Evolutionary conservation across 1,284 basidiomycete genomes (phyloP).

Genomic region (Fomitopsis betulina): DNA sequence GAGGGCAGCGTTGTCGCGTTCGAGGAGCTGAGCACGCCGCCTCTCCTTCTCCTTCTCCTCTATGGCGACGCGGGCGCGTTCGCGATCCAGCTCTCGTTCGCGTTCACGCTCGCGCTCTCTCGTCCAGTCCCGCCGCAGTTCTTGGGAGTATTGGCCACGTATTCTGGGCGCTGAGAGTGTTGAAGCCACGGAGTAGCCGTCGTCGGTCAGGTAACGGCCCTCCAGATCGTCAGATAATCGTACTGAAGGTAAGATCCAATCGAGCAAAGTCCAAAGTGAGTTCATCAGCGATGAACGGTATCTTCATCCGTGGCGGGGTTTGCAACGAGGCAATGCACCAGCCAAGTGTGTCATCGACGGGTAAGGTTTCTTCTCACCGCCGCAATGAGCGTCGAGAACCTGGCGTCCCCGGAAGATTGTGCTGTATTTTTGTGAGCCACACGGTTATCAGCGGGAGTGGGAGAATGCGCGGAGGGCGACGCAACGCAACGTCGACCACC

Average conservation of each 20-base stretch:
- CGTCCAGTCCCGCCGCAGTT: slow-evolving; percentile 18
- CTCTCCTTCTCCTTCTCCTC: slow-evolving; percentile 19
- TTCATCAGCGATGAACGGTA: slow-evolving; percentile 20
- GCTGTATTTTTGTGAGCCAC: not conserved
- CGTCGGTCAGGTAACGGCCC: slow-evolving; percentile 17
- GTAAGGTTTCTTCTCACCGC: slow-evolving; percentile 1
- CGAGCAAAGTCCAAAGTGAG: slow-evolving; percentile 27
- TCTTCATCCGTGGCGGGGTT: slow-evolving; percentile 9
- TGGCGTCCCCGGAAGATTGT: not conserved
- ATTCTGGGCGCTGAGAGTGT: slow-evolving; percentile 8
- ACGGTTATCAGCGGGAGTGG: slow-evolving; percentile 1
- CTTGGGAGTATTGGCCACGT: slow-evolving; percentile 11
- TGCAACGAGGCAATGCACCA: slow-evolving; percentile 13
- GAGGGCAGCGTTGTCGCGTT: slow-evolving; percentile 25
- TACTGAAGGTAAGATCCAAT: slow-evolving; percentile 28
- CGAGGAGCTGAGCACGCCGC: slow-evolving; percentile 20
- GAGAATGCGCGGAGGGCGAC: not conserved
- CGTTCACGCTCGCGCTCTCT: slow-evolving; percentile 13
- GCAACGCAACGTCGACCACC: not conserved
- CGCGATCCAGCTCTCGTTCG: slow-evolving; percentile 15
- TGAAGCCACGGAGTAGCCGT: slow-evolving; percentile 13
- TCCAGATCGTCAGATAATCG: slow-evolving; percentile 28
- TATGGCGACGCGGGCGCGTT: slow-evolving; percentile 8
- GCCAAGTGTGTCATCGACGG: slow-evolving; percentile 5
- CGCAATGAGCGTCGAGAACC: slow-evolving; percentile 2